A percentile compares a stretch with the other conserved stretches of the same genome.
phyloP scores from a whole-genome alignment of 768 basidiomycete genomes.

The Artomyces pyxidatus region DNA sequence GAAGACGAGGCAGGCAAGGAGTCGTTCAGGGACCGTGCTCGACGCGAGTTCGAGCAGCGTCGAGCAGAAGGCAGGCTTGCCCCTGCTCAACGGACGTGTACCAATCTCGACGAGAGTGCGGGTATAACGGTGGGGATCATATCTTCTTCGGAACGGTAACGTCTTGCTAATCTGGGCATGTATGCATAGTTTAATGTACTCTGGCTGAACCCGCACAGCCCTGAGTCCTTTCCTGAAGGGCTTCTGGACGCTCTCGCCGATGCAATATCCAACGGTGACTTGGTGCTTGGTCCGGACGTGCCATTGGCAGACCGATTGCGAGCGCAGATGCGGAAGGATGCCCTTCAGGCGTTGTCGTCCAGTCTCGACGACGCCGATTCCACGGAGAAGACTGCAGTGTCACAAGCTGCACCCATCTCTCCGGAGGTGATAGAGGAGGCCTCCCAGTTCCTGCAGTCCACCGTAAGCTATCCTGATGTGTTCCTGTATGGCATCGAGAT shows the following conservation, averaged over 20 bases:
- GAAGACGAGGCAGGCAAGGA: conserved; percentile 45
- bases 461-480: conserved; percentile 29
- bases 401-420: conserved; percentile 29
- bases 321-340: conserved; percentile 68
- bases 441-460: conserved; percentile 58
- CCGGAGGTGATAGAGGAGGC: conserved; percentile 60
- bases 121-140: conserved; percentile 49
- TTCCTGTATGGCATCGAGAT: no score
- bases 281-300: conserved; percentile 22
- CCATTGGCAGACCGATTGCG: conserved; percentile 44
- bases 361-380: conserved; percentile 32
- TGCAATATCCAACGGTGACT: conserved; percentile 13
- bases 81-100: conserved; percentile 69
- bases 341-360: conserved; percentile 41
- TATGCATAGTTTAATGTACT: conserved; percentile 65
- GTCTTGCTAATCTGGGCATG: neutral
- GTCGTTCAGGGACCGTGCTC: conserved; percentile 61
- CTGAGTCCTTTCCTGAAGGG: conserved; percentile 57
- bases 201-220: conserved; percentile 64
- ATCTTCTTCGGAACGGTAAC: neutral
- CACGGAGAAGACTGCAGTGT: conserved; percentile 17
- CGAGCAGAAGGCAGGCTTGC: conserved; percentile 64
- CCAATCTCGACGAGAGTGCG: conserved; percentile 64
- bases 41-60: conserved; percentile 68
- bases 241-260: conserved; percentile 53